Evolutionary conservation across 441 rosid species (phyloP).

Genomic region (Gossypium trilobum): DNA sequence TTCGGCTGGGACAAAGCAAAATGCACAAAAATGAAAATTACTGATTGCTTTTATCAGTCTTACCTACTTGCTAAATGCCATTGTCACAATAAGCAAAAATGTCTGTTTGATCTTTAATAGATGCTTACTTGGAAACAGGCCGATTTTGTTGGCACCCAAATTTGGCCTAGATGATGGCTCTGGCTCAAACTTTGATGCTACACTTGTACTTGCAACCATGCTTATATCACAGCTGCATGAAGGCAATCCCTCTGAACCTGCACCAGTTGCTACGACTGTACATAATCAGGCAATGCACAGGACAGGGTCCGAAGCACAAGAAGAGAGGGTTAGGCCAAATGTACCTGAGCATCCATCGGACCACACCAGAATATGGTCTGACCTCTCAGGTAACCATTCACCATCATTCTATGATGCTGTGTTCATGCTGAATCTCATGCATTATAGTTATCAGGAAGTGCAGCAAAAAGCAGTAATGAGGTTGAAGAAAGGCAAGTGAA

Average conservation of each 20-base stretch:
- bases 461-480: conserved; percentile 46
- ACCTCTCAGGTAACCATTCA: conserved; percentile 54
- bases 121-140: conserved; percentile 39
- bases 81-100: conserved; percentile 6
- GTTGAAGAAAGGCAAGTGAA: conserved; percentile 46
- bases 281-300: conserved; percentile 31
- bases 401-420: conserved; percentile 5
- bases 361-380: conserved; percentile 87
- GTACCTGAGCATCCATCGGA: conserved; percentile 60
- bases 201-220: conserved; percentile 86
- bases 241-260: conserved; percentile 45
- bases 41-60: not conserved
- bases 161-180: conserved; percentile 67
- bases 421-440: conserved; percentile 17
- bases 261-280: conserved; percentile 28
- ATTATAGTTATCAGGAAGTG: conserved; percentile 46
- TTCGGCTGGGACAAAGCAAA: not conserved
- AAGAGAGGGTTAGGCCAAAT: conserved; percentile 38
- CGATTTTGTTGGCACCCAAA: conserved; percentile 79
- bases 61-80: not conserved
- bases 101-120: conserved; percentile 7
- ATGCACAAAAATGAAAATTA: not conserved
- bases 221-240: conserved; percentile 67
- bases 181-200: conserved; percentile 64
- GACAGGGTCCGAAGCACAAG: conserved; percentile 36